These are phyloP conservation scores for Scheffersomyces amazonensis DNA, from an alignment of 805 yeast genomes.

Conservation along the genomic window DNA sequence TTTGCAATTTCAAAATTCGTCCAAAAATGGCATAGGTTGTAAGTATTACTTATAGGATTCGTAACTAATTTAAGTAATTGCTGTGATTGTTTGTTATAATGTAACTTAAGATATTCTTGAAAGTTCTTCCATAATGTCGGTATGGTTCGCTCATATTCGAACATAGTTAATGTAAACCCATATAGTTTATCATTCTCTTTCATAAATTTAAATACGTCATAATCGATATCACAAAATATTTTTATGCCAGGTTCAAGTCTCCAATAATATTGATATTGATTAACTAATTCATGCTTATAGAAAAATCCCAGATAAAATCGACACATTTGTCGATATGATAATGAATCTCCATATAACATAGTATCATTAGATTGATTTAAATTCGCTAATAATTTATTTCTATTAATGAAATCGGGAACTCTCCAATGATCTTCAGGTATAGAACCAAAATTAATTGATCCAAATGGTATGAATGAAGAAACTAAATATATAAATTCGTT, in stretches of 20 bases:
- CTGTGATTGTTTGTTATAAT: background rate
- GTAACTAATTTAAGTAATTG: conserved; percentile 3
- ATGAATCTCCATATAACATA: conserved; percentile 57
- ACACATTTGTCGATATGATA: conserved; percentile 71
- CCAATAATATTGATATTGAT: conserved; percentile 69
- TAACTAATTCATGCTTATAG: conserved; percentile 55
- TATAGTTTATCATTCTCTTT: conserved; percentile 52
- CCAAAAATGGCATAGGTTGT: conserved; percentile 82
- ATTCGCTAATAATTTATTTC: background rate
- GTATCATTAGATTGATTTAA: conserved; percentile 20
- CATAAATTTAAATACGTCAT: conserved; percentile 63
- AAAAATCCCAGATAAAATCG: conserved; percentile 54
- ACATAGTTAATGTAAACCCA: conserved; percentile 66
- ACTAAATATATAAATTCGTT: conserved; percentile 52
- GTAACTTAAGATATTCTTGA: conserved; percentile 27
- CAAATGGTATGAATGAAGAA: conserved; percentile 47
- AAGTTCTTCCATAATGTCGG: conserved; percentile 62
- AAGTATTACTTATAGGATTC: conserved; percentile 17
- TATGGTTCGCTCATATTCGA: conserved; percentile 62
- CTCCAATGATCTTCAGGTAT: conserved; percentile 68
- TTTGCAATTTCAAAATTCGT: conserved; percentile 76
- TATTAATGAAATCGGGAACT: conserved; percentile 63
- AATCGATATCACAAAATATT: conserved; percentile 57
- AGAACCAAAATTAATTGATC: conserved; percentile 58
- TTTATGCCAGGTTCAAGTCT: conserved; percentile 71